These are phyloP conservation scores for Paralagenidium karlingii DNA, from an alignment of 352 stramenopile genomes.

Conservation along the genomic window DNA sequence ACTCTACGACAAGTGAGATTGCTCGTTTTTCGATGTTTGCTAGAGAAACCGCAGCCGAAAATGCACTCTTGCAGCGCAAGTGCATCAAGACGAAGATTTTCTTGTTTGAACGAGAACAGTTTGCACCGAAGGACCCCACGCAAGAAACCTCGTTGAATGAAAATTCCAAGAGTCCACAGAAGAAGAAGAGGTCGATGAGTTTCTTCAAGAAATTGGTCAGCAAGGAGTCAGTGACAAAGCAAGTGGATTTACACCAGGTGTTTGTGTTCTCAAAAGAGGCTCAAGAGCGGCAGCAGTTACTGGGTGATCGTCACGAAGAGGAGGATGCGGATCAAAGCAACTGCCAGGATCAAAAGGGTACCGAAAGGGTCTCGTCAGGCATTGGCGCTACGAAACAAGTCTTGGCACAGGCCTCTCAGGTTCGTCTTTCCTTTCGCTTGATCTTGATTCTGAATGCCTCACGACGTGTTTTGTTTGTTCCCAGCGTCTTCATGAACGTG, in stretches of 20 bases:
- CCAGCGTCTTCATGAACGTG: conserved; percentile 58
- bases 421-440: conserved; percentile 6
- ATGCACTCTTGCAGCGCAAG: conserved; percentile 35
- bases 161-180: conserved; percentile 19
- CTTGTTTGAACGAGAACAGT: conserved; percentile 19
- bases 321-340: too few species aligned
- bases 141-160: conserved; percentile 10
- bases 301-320: conserved; percentile 48
- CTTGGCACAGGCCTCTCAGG: conserved; percentile 56
- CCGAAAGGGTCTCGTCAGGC: conserved; percentile 13
- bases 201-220: conserved; percentile 71
- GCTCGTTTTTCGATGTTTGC: conserved; percentile 49
- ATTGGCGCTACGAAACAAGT: conserved; percentile 40
- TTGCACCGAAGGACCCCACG: conserved; percentile 1
- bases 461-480: conserved; percentile 3
- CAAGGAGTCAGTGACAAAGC: conserved; percentile 25
- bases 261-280: conserved; percentile 59
- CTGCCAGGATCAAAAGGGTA: conserved; percentile 2
- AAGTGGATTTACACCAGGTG: conserved; percentile 55
- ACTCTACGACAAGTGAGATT: conserved; percentile 56
- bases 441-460: neutral
- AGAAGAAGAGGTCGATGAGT: conserved; percentile 25
- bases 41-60: conserved; percentile 33
- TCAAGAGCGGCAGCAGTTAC: conserved; percentile 33
- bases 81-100: conserved; percentile 32